Evolutionary conservation across 306 rosid genomes (phyloP).

Genomic region (Acmispon strigosus): DNA sequence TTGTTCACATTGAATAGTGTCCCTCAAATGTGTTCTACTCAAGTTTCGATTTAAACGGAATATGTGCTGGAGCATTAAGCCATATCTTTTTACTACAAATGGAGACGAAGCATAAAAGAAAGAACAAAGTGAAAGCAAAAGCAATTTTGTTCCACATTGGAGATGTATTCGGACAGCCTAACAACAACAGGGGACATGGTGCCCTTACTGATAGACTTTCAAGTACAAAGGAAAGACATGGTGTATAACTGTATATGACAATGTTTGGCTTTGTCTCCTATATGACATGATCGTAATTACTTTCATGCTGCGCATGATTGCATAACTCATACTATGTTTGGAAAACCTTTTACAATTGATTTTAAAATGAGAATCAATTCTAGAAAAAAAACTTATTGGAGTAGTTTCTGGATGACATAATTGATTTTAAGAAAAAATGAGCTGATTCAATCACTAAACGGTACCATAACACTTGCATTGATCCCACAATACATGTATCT

Average conservation of each 20-base stretch:
- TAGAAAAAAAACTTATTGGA: no score
- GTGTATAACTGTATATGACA: conserved; percentile 9
- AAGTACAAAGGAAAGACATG: conserved; percentile 19
- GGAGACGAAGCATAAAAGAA: neutral
- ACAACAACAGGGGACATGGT: conserved; percentile 12
- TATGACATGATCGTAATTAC: conserved; percentile 5
- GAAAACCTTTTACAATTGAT: neutral
- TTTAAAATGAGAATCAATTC: no score
- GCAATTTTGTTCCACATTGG: no score
- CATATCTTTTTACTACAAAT: neutral
- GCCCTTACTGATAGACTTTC: conserved; percentile 10
- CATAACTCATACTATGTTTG: neutral
- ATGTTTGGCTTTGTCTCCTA: conserved; percentile 23
- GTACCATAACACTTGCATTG: neutral
- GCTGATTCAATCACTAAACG: neutral
- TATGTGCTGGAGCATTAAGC: neutral
- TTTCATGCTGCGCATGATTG: conserved; percentile 11
- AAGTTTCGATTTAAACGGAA: neutral
- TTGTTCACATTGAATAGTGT: no score
- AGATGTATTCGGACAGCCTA: neutral
- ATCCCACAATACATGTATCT: neutral
- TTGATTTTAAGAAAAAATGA: no score
- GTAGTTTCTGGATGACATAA: no score
- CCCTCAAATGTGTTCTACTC: neutral
- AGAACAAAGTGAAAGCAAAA: neutral